Evolutionary conservation across 2,329 filamentous ascomycete genomes (phyloP).

Genomic region (Stagonosporopsis chrysanthemi): DNA sequence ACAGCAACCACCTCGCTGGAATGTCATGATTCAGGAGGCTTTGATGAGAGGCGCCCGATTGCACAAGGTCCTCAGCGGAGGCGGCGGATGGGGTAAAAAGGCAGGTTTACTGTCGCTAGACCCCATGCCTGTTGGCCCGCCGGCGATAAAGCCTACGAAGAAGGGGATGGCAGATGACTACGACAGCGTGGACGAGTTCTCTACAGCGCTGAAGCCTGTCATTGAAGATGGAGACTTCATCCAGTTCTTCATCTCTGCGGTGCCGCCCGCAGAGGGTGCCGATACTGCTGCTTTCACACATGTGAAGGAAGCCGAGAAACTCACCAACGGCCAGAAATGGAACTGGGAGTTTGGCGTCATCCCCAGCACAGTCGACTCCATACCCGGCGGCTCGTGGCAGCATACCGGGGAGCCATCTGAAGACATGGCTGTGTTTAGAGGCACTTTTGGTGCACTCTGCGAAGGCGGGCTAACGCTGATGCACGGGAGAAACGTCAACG

Average conservation of each 20-base stretch:
- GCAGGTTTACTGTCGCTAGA: constrained; percentile 81
- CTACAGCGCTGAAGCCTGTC: constrained; percentile 60
- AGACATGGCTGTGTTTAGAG: constrained; percentile 29
- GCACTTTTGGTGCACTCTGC: constrained; percentile 69
- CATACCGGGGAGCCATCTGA: constrained; percentile 14
- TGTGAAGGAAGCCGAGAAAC: constrained; percentile 2
- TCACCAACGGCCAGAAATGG: constrained; percentile 13
- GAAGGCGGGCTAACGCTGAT: constrained; percentile 58
- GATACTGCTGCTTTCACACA: constrained; percentile 1
- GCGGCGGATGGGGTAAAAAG: constrained; percentile 84
- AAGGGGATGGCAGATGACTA: constrained; percentile 10
- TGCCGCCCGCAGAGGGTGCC: neutral
- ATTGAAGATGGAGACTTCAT: constrained; percentile 70
- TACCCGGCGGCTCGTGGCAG: constrained; percentile 37
- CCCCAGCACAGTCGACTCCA: constrained; percentile 54
- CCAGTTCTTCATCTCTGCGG: constrained; percentile 46
- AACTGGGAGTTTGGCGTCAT: constrained; percentile 52
- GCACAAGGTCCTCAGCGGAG: constrained; percentile 72
- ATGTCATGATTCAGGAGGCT: constrained; percentile 28
- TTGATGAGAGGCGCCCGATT: constrained; percentile 49
- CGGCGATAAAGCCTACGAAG: neutral
- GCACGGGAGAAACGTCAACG: constrained; percentile 7
- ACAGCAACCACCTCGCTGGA: constrained; percentile 31
- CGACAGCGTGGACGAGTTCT: constrained; percentile 38
- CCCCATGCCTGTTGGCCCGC: constrained; percentile 52